Evolutionary conservation across 768 basidiomycete species (phyloP).

Genomic region (Xanthoconium purpureum): DNA sequence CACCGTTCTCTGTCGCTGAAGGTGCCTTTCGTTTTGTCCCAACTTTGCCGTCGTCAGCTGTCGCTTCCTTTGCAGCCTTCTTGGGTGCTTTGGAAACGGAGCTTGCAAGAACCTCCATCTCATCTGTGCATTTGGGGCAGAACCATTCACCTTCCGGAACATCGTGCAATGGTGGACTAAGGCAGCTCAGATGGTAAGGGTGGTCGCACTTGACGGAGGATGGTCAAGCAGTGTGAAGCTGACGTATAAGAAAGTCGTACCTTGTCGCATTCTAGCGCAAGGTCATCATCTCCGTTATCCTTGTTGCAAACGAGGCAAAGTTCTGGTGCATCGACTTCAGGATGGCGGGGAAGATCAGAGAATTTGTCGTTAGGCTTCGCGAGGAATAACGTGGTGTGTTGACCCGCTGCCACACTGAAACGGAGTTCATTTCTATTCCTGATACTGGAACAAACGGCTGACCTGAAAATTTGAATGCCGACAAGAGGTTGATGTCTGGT

Average conservation of each 20-base stretch:
- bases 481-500: constrained; percentile 63
- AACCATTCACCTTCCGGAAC: constrained; percentile 93
- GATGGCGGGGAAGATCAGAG: constrained; percentile 78
- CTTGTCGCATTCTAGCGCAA: constrained; percentile 89
- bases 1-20: constrained; percentile 38
- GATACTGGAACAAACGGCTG: constrained; percentile 43
- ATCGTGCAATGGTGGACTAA: constrained; percentile 69
- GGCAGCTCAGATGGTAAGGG: constrained; percentile 82
- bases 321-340: constrained; percentile 67
- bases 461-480: constrained; percentile 72
- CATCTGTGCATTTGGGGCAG: constrained; percentile 68
- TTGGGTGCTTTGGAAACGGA: constrained; percentile 12
- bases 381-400: constrained; percentile 83
- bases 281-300: constrained; percentile 69
- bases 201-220: constrained; percentile 66
- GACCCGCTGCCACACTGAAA: constrained; percentile 75
- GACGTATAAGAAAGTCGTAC: constrained; percentile 35
- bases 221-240: constrained; percentile 1
- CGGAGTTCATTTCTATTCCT: background rate
- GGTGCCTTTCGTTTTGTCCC: constrained; percentile 48
- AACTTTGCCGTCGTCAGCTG: constrained; percentile 19
- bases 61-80: constrained; percentile 13
- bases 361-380: constrained; percentile 71
- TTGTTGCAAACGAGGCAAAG: constrained; percentile 69
- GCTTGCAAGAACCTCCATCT: constrained; percentile 47